Conservation (phyloP, 1,139 yeast species). For the Geotrichum aggregatum region DNA sequence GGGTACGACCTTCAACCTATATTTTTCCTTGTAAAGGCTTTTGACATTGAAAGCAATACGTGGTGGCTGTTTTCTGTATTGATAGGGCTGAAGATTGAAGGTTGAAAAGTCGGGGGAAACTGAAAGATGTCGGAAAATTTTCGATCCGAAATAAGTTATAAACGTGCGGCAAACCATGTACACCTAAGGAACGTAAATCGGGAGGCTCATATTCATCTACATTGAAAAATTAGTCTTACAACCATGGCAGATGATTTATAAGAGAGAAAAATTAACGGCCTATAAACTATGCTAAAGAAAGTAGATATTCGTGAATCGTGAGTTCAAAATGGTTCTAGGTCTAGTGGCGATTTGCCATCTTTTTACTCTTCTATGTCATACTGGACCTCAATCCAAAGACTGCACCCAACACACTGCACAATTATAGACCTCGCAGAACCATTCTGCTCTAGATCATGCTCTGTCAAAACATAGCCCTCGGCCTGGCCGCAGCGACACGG, state of each 20-base stretch:
- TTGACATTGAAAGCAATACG: neutral
- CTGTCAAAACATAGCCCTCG: constrained; percentile 56
- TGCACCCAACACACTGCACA: constrained; percentile 76
- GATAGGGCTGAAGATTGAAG: neutral
- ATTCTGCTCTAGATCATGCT: constrained; percentile 56
- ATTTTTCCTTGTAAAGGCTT: constrained; percentile 2
- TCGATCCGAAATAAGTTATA: too few species aligned
- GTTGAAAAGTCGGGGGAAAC: too few species aligned
- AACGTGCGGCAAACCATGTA: too few species aligned
- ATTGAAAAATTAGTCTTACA: too few species aligned
- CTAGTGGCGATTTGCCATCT: neutral
- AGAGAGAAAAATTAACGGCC: too few species aligned
- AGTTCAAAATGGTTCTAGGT: too few species aligned
- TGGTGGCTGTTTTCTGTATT: neutral
- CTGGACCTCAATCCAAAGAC: constrained; percentile 74
- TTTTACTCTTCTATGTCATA: constrained; percentile 45
- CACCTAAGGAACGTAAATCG: too few species aligned
- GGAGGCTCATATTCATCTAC: too few species aligned
- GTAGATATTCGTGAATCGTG: neutral
- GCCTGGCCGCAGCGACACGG: constrained; percentile 64
- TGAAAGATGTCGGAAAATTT: too few species aligned
- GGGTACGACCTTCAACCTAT: constrained; percentile 34
- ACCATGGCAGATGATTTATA: too few species aligned
- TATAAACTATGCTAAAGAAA: neutral
- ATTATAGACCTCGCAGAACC: constrained; percentile 56